Conservation (phyloP, 2,329 filamentous ascomycete genomes). For the Ophiostoma montium region DNA sequence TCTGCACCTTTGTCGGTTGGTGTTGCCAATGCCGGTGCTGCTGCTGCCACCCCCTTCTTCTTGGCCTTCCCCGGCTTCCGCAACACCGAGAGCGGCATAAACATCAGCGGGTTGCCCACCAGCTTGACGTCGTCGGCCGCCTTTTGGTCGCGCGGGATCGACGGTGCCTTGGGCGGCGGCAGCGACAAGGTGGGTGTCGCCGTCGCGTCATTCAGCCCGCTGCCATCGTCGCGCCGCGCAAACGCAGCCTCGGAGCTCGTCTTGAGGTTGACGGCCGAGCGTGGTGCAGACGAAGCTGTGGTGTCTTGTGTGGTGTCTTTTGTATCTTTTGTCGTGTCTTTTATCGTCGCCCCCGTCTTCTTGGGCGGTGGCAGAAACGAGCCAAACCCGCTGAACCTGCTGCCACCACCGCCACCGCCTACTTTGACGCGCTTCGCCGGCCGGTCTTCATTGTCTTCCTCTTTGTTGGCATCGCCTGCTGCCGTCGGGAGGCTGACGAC, state of each 20-base stretch:
- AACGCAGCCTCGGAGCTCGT: conserved; percentile 77
- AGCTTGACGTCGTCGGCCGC: conserved; percentile 51
- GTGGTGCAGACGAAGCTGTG: conserved; percentile 16
- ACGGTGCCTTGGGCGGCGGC: conserved; percentile 30
- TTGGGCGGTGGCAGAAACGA: conserved; percentile 80
- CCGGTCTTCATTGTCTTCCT: conserved; percentile 31
- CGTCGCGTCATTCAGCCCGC: no score
- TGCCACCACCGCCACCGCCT: conserved; percentile 26
- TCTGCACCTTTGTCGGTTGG: conserved; percentile 1
- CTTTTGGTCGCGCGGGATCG: conserved; percentile 41
- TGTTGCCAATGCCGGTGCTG: conserved; percentile 11
- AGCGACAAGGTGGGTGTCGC: conserved; percentile 14
- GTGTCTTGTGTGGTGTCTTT: conserved; percentile 13
- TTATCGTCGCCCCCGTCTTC: conserved; percentile 26
- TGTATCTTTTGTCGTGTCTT: conserved; percentile 16
- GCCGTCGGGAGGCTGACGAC: conserved; percentile 57
- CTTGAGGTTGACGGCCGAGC: conserved; percentile 56
- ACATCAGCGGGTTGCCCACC: conserved; percentile 70
- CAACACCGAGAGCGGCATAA: conserved; percentile 75
- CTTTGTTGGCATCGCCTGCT: conserved; percentile 20
- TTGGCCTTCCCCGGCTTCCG: conserved; percentile 50
- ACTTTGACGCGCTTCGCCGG: conserved; percentile 59
- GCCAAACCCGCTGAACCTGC: conserved; percentile 69
- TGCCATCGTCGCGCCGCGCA: conserved; percentile 29
- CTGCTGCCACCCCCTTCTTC: not conserved